Percentiles rank a stretch among this genome's conserved stretches.
These are phyloP conservation scores for Brassica balearica DNA, from an alignment of 441 rosid species.

Conservation along the genomic window DNA sequence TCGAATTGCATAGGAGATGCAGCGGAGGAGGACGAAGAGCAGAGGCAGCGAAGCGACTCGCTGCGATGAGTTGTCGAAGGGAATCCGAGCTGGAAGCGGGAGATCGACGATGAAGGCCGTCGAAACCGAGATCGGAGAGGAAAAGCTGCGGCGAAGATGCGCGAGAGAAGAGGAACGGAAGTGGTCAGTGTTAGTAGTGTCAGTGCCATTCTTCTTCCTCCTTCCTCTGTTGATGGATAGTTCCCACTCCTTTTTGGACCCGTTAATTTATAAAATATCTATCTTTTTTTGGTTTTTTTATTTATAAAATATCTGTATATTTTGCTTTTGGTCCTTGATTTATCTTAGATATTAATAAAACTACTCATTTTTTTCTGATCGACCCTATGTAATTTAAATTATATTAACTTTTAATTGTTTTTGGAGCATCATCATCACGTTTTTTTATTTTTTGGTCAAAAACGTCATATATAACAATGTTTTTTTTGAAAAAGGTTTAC, in stretches of 20 bases:
- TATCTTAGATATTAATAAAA: neutral
- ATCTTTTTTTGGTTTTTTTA: too few species aligned
- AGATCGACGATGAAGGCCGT: constrained; percentile 24
- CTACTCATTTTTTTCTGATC: neutral
- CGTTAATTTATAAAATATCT: too few species aligned
- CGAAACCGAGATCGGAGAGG: constrained; percentile 20
- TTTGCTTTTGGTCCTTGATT: constrained; percentile 17
- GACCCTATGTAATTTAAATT: too few species aligned
- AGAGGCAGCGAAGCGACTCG: constrained; percentile 45
- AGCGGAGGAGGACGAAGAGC: constrained; percentile 46
- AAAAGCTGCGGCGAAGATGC: constrained; percentile 4
- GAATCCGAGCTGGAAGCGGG: constrained; percentile 19
- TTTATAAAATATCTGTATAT: neutral
- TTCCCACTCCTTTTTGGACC: too few species aligned
- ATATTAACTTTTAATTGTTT: too few species aligned
- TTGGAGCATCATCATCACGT: too few species aligned
- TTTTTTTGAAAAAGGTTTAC: too few species aligned
- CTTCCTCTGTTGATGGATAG: neutral
- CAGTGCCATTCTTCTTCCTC: constrained; percentile 31
- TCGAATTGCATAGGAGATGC: constrained; percentile 57
- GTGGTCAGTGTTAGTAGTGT: neutral
- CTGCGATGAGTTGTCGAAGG: constrained; percentile 16
- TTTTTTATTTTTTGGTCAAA: too few species aligned
- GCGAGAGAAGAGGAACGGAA: constrained; percentile 36
- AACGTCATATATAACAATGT: too few species aligned